phyloP scores from a whole-genome alignment of 331 rosid genomes.

The Ulmus americana region DNA sequence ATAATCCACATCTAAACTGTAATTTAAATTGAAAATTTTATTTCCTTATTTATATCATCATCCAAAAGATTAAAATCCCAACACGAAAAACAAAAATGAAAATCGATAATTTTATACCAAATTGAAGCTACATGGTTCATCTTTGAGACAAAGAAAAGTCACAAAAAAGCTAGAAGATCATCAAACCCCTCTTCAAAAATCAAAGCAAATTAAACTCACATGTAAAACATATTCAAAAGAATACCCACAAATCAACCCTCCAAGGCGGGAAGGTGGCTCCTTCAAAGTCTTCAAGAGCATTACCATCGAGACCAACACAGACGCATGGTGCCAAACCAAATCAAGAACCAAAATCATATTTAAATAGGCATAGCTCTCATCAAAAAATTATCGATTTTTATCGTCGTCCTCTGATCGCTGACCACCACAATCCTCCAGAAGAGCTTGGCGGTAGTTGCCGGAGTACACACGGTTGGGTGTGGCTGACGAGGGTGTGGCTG shows the following conservation, averaged over 20 bases:
- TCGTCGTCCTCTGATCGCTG: constrained; percentile 3
- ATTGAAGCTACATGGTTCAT: constrained; percentile 30
- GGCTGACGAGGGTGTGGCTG: too few species aligned
- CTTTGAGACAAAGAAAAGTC: constrained; percentile 25
- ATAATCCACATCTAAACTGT: too few species aligned
- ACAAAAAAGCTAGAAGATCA: constrained; percentile 18
- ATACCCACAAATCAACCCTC: constrained; percentile 58
- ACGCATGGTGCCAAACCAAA: constrained; percentile 63
- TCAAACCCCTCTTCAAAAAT: constrained; percentile 28
- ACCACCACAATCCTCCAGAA: constrained; percentile 34
- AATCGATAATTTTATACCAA: not conserved
- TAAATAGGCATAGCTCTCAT: constrained; percentile 27
- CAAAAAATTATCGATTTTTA: constrained; percentile 14
- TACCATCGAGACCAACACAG: constrained; percentile 47
- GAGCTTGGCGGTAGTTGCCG: constrained; percentile 30
- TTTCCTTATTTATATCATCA: too few species aligned
- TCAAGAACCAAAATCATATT: constrained; percentile 56
- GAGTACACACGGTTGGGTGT: not conserved
- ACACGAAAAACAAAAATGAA: not conserved
- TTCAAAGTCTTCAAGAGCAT: constrained; percentile 48
- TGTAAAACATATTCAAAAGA: constrained; percentile 54
- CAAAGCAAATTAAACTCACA: constrained; percentile 47
- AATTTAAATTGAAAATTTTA: too few species aligned
- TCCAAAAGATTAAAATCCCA: not conserved
- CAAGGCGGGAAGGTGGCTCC: constrained; percentile 63